These are phyloP conservation scores for Suhomyces coccinellae DNA, from an alignment of 1,139 yeast genomes.

Conservation along the genomic window DNA sequence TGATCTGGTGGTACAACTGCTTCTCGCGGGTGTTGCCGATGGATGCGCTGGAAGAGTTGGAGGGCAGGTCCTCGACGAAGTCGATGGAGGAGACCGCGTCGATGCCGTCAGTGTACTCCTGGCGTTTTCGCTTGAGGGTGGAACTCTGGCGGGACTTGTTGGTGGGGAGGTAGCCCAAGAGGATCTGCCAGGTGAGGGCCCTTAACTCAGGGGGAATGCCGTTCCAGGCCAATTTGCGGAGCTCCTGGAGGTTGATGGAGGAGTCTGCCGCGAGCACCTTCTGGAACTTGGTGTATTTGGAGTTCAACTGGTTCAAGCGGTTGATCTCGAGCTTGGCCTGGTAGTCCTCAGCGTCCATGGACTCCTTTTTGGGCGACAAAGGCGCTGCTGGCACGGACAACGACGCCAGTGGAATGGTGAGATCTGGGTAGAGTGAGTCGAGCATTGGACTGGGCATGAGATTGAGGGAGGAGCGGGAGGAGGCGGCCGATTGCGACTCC, in stretches of 20 bases:
- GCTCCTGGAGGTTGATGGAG: constrained; percentile 52
- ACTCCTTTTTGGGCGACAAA: constrained; percentile 19
- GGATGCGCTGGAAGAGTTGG: constrained; percentile 37
- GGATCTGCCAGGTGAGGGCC: constrained; percentile 84
- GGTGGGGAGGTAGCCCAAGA: constrained; percentile 88
- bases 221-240: constrained; percentile 86
- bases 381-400: constrained; percentile 1
- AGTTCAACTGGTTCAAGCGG: constrained; percentile 56
- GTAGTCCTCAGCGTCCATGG: constrained; percentile 30
- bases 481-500: constrained; percentile 5
- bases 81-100: constrained; percentile 38
- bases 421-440: constrained; percentile 42
- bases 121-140: constrained; percentile 75
- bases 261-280: constrained; percentile 59
- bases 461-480: constrained; percentile 5
- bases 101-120: constrained; percentile 78
- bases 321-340: constrained; percentile 48
- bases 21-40: constrained; percentile 51
- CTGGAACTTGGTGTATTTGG: constrained; percentile 68
- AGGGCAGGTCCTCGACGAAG: constrained; percentile 43
- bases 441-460: constrained; percentile 36
- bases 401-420: constrained; percentile 24
- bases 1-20: constrained; percentile 92
- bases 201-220: constrained; percentile 85
- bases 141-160: constrained; percentile 72